Percentiles rank a stretch among this genome's conserved stretches.
Evolutionary conservation across 2,329 filamentous ascomycete species (phyloP).

Genomic region (Penicillium sp.): DNA sequence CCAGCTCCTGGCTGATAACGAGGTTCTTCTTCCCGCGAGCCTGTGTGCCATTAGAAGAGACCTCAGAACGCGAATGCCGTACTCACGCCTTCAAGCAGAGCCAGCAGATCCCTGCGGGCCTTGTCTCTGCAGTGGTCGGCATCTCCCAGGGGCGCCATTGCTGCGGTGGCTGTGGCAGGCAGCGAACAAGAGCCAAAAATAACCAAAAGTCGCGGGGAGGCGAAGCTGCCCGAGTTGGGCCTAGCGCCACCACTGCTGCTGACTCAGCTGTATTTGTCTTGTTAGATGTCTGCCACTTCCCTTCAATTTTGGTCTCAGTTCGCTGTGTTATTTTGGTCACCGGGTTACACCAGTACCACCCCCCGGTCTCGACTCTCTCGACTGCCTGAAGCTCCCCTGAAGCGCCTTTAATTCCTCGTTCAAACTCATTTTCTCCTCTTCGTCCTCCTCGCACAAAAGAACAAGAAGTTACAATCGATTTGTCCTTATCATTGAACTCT

Average conservation of each 20-base stretch:
- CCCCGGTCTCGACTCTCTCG: constrained; percentile 26
- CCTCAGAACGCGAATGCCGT: constrained; percentile 35
- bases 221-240: constrained; percentile 26
- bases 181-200: constrained; percentile 33
- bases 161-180: constrained; percentile 27
- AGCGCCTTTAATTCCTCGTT: constrained; percentile 17
- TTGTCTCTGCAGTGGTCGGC: constrained; percentile 56
- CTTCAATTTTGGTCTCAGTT: neutral
- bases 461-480: constrained; percentile 10
- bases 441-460: neutral
- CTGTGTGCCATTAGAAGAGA: constrained; percentile 56
- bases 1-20: constrained; percentile 87
- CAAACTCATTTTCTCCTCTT: constrained; percentile 20
- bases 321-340: constrained; percentile 11
- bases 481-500: constrained; percentile 7
- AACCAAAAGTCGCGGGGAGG: constrained; percentile 21
- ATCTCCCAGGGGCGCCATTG: constrained; percentile 41
- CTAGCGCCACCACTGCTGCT: constrained; percentile 27
- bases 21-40: constrained; percentile 99
- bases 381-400: constrained; percentile 39
- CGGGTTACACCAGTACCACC: constrained; percentile 24
- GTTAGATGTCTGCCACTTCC: neutral
- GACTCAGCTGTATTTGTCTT: constrained; percentile 24
- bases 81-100: constrained; percentile 94
- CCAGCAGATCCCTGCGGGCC: constrained; percentile 85